Evolutionary conservation across 1,284 basidiomycete genomes (phyloP), one percentile per base, ranked within the genome.

Genomic region (Trichosporon faecale): DNA sequence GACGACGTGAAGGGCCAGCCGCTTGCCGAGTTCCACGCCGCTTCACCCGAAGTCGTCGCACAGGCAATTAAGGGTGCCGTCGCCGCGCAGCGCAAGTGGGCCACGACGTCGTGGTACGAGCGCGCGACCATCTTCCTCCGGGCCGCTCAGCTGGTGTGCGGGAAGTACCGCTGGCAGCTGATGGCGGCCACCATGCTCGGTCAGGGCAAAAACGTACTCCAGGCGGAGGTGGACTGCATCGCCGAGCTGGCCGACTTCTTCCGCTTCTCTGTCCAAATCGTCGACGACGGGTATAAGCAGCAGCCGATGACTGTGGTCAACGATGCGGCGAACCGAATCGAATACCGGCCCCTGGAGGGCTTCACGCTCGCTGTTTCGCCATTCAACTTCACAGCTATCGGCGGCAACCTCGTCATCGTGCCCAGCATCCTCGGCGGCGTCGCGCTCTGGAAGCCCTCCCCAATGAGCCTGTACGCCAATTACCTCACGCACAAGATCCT

Each of bases 201-300:
- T 12, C 96, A 99, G 85, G 96, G 97, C 67, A 99, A 99, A 89
- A 99, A 98, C 82, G 91, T 89, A 12, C 99, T 97, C 97, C 96
- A 99, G 85, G 97, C 96, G 25, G 96, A 99, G 87, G 98, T 99
- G 74, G 96, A 99, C 84, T 93, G 96, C 66, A 96, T 95, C 31
- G 96, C 97, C n/a, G 96, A 98, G 94, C 85, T 97, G 69, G 84
- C 88, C 69, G 96, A 99, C 84, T 99, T 99, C 87, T 89, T 98
- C 84, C 89, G 97, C 73, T 99, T 99, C 79, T 93, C 94, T 57
- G 95, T 95, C 79, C 95, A 97, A 84, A 98, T 91, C 81, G 94
- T 98, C 46, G 94, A 98, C 84, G 92, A 98, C 78, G 86, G 99
- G 72, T 99, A 98, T 84, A 80, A 89, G 61, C 90, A 92, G 76